Evolutionary conservation across 1,139 yeast species (phyloP).

Genomic region (Taiozyma sp.): DNA sequence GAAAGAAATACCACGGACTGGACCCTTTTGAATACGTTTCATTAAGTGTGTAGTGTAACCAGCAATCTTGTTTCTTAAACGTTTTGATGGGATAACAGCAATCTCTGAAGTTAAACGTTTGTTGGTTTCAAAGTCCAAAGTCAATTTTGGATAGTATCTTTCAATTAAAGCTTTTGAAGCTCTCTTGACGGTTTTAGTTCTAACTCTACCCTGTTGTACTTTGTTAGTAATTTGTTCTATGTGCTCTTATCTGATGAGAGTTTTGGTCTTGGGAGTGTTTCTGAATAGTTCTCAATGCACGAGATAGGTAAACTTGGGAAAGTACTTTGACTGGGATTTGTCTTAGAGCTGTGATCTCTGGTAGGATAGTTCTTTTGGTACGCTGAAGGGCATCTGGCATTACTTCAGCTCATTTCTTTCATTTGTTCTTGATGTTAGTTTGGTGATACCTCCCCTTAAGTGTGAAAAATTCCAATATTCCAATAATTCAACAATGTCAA

Average conservation of each 20-base stretch:
- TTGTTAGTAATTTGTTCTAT: background rate
- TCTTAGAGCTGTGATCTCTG: background rate
- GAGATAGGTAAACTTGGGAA: background rate
- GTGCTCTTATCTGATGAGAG: background rate
- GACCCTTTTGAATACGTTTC: constrained; percentile 99
- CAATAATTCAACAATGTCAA: background rate
- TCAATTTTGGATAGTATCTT: constrained; percentile 99
- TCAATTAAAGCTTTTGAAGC: constrained; percentile 99
- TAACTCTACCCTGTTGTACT: constrained; percentile 80
- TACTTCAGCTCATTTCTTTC: background rate
- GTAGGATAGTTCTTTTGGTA: background rate
- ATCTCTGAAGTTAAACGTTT: constrained; percentile 98
- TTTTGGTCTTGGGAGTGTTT: background rate
- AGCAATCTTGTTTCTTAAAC: constrained; percentile 99
- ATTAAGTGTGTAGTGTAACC: constrained; percentile 99
- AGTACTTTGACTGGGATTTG: background rate
- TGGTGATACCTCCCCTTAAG: background rate
- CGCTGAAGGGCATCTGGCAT: background rate
- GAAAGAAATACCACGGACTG: constrained; percentile 99
- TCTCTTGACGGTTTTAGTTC: constrained; percentile 99
- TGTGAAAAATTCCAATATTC: background rate
- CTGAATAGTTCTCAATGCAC: background rate
- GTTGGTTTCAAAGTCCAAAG: constrained; percentile 99
- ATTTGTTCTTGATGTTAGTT: background rate
- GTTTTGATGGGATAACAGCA: constrained; percentile 99